Evolutionary conservation across 192 early-diverging fungal genomes (phyloP).

Genomic region (Phlyctochytrium planicorne): DNA sequence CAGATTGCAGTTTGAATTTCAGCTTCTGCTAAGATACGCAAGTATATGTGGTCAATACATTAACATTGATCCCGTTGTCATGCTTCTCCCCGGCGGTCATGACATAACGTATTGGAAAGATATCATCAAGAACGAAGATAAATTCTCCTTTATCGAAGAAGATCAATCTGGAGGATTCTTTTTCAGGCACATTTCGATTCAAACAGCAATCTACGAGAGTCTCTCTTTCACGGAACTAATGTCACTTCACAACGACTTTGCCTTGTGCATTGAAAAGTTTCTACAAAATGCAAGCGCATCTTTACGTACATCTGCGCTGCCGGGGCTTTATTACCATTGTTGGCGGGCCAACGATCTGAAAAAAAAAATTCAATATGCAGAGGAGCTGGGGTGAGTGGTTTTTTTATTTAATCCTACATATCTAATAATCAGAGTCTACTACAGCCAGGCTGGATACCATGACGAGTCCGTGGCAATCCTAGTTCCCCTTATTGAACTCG

Average conservation of each 20-base stretch:
- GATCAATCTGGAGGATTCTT: not conserved
- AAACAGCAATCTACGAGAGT: not conserved
- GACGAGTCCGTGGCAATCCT: too few relatives aligned
- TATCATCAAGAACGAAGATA: not conserved
- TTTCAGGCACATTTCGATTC: not conserved
- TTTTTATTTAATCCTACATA: too few relatives aligned
- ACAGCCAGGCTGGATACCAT: too few relatives aligned
- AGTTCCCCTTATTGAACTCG: too few relatives aligned
- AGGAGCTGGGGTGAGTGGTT: not conserved
- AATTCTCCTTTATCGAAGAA: not conserved
- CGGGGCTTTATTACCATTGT: not conserved
- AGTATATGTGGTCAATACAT: too few relatives aligned
- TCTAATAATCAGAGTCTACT: too few relatives aligned
- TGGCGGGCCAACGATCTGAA: not conserved
- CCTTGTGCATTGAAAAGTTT: not conserved
- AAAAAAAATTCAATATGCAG: not conserved
- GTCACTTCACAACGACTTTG: not conserved
- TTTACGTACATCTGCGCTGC: not conserved
- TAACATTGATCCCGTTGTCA: too few relatives aligned
- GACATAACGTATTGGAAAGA: too few relatives aligned
- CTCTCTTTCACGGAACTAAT: not conserved
- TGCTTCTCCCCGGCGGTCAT: too few relatives aligned
- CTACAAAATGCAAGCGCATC: not conserved
- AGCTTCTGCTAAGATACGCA: too few relatives aligned
- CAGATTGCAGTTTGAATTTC: too few relatives aligned